phyloP scores from a whole-genome alignment of 1,284 basidiomycete genomes.

The Ustilago loliicola region DNA sequence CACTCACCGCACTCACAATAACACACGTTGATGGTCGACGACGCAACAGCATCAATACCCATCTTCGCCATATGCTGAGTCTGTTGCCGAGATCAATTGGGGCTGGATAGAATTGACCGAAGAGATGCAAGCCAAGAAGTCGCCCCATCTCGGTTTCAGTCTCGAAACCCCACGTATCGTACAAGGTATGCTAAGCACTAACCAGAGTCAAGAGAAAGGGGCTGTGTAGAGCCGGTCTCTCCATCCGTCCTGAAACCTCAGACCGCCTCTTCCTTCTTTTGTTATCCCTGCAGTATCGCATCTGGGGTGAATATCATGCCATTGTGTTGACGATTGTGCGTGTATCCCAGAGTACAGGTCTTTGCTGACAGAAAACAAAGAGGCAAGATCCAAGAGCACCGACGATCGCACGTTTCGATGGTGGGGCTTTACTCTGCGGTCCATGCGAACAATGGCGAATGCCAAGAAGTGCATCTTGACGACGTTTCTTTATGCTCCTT shows the following conservation, averaged over 20 bases:
- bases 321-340: too few relatives aligned
- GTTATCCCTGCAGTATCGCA: too few relatives aligned
- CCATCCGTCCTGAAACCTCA: not conserved
- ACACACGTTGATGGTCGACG: not conserved
- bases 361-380: too few relatives aligned
- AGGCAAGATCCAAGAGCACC: not conserved
- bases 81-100: not conserved
- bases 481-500: not conserved
- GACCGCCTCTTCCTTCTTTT: not conserved
- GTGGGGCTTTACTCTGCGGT: not conserved
- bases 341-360: too few relatives aligned
- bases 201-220: not conserved
- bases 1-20: not conserved
- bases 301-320: too few relatives aligned
- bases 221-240: not conserved
- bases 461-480: not conserved
- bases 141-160: not conserved
- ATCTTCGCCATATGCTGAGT: not conserved
- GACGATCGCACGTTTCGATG: not conserved
- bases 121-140: slow-evolving; percentile 3
- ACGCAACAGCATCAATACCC: not conserved
- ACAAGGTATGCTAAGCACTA: not conserved
- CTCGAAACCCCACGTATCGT: not conserved
- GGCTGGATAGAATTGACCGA: slow-evolving; percentile 2
- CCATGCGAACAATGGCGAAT: not conserved